Evolutionary conservation across 306 rosid genomes (phyloP).

Genomic region (Begonia loranthoides): DNA sequence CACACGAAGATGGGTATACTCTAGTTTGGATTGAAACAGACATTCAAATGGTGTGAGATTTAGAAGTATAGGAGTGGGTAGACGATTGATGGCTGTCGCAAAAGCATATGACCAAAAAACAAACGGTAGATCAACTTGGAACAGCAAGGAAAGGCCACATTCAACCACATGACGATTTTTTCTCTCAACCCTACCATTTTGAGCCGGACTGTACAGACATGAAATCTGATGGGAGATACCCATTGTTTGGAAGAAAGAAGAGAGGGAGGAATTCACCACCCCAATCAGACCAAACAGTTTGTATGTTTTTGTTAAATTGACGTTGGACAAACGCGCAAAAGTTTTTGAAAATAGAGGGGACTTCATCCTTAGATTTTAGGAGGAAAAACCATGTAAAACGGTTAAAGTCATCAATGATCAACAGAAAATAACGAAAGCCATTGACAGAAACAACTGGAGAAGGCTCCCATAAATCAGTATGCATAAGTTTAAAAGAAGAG

Average conservation of each 20-base stretch:
- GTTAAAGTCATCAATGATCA: not conserved
- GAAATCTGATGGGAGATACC: no score
- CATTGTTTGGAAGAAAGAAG: no score
- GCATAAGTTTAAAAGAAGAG: not conserved
- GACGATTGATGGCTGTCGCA: not conserved
- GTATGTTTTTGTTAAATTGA: no score
- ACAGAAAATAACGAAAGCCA: not conserved
- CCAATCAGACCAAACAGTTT: no score
- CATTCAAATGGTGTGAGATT: not conserved
- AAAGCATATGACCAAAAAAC: not conserved
- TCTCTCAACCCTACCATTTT: not conserved
- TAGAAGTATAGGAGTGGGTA: not conserved
- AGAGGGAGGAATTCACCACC: no score
- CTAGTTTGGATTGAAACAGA: no score
- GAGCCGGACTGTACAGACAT: no score
- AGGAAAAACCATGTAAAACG: not conserved
- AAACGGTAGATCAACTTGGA: not conserved
- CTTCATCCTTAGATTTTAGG: not conserved
- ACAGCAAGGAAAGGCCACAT: not conserved
- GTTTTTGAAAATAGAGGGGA: no score
- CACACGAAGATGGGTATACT: not conserved
- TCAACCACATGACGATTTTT: not conserved
- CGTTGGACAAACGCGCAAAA: not conserved
- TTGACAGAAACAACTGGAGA: not conserved
- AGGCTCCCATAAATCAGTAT: no score